Base-by-base conservation (phyloP, 306 rosid genomes). In the Lablab purpureus region DNA sequence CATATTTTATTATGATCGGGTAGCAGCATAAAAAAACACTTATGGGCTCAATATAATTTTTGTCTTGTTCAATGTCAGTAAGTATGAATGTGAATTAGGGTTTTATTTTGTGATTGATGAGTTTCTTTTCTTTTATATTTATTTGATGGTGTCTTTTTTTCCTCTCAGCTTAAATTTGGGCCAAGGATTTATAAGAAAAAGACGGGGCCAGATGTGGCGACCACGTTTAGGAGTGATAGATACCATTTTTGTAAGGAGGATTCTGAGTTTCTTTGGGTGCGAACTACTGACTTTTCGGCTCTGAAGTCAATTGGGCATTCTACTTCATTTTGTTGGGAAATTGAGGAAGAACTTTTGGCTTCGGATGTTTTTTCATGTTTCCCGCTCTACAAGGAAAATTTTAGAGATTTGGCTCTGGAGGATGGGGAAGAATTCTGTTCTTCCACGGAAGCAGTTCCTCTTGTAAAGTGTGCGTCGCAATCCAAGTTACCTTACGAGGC, bases 191-290 rank as follows among this genome's bases (percentile, higher is more conserved):
- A 86, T 80, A 86, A 81, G 45, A 87, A 37, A 69, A 71, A 81
- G 54, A 66, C 81, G 15, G 97, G 98, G 52, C 87, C 94, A 43
- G 40, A 81, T 64, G 75, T 94, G 71, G 70, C 75, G n/a, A 36
- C 88, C 3, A 92, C 40, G 81, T 92, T 89, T 76, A 73, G 58
- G 43, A 65, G 84, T 63, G 93, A 85, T 73, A 87, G 93, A 67
- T 94, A 89, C 84, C 91, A 82, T 54, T 77, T 85, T 17, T 92
- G 94, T 81, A 91, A 87, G 88, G 97, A 92, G 50, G 94, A 94
- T 79, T 82, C 76, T 63, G 92, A 87, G 60, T 90, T 85, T 89
- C 81, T 78, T 50, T 94, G 99, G 99, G 90, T 91, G 80, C 92
- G 97, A 9, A 83, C 94, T 2, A 89, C 94, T 0, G 99, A 94